These are phyloP conservation scores for Lentinus polychrous DNA, from an alignment of 1,284 basidiomycete genomes.

Conservation along the genomic window DNA sequence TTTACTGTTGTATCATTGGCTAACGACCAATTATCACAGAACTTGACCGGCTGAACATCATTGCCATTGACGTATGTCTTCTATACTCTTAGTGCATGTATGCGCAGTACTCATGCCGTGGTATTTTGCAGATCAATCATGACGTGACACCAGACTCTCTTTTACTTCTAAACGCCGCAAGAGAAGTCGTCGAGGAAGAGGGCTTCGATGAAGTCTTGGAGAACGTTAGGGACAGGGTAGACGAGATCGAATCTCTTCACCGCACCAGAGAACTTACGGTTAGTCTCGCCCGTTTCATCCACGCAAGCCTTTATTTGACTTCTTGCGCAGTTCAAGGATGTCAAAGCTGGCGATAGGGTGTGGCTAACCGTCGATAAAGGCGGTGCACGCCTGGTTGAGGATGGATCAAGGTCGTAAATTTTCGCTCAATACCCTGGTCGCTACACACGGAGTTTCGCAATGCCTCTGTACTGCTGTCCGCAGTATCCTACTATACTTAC, in stretches of 20 bases:
- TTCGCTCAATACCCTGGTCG: too few relatives aligned
- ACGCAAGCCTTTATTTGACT: background rate
- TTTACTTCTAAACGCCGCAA: conserved; percentile 63
- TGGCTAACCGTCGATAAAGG: conserved; percentile 57
- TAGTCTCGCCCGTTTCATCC: conserved; percentile 19
- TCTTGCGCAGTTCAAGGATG: conserved; percentile 53
- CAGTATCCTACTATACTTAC: background rate
- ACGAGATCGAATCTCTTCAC: conserved; percentile 68
- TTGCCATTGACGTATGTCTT: conserved; percentile 66
- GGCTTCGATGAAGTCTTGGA: conserved; percentile 71
- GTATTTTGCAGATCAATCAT: conserved; percentile 49
- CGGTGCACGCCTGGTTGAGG: conserved; percentile 27
- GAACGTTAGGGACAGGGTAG: conserved; percentile 64
- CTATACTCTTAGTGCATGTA: background rate
- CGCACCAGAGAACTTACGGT: conserved; percentile 68
- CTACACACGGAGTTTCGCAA: too few relatives aligned
- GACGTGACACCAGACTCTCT: conserved; percentile 77
- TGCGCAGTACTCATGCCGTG: conserved; percentile 1
- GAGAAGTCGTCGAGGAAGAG: conserved; percentile 60
- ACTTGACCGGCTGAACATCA: conserved; percentile 61
- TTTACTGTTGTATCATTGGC: background rate
- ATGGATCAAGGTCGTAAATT: too few relatives aligned
- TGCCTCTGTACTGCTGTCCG: too few relatives aligned
- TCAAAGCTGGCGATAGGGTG: conserved; percentile 50
- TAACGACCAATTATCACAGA: conserved; percentile 29